A percentile compares a stretch with the other conserved stretches of the same genome.
phyloP scores from a whole-genome alignment of 2,329 filamentous ascomycete species.

The Ophiocordyceps unilateralis region DNA sequence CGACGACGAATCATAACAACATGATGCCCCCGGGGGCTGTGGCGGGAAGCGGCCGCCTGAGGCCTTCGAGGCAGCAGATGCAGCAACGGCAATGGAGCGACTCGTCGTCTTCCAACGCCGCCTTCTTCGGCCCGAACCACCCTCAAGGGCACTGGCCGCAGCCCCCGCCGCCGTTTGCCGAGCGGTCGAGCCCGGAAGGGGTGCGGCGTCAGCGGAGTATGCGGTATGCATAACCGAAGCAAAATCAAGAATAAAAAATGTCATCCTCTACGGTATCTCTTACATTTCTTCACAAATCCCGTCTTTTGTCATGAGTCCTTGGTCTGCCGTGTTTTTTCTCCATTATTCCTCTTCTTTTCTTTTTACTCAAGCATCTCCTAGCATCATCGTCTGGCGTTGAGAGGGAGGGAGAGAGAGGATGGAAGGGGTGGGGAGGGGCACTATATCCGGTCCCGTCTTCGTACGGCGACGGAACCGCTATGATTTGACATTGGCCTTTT shows the following conservation, averaged over 20 bases:
- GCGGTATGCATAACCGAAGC: conserved; percentile 17
- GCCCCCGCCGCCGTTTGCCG: background rate
- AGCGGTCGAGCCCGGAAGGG: conserved; percentile 3
- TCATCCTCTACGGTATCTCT: too few species aligned
- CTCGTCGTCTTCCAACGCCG: background rate
- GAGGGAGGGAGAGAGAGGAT: too few species aligned
- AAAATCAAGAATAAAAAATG: too few species aligned
- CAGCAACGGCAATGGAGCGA: conserved; percentile 1
- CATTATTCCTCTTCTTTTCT: too few species aligned
- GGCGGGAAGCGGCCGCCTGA: background rate
- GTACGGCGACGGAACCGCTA: too few species aligned
- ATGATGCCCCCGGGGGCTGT: conserved; percentile 9
- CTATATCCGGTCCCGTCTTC: too few species aligned
- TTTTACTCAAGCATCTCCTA: background rate
- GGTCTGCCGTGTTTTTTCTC: background rate
- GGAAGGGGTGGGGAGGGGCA: too few species aligned
- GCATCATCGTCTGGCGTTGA: background rate
- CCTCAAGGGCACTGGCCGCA: background rate
- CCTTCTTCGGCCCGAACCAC: background rate
- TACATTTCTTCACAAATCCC: too few species aligned
- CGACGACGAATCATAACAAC: conserved; percentile 6
- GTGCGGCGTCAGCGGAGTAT: conserved; percentile 7
- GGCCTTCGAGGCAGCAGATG: background rate
- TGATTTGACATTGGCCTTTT: too few species aligned
- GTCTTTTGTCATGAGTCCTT: background rate